These are phyloP conservation scores for Lactarius quietus DNA, from an alignment of 768 basidiomycete species.

Conservation along the genomic window DNA sequence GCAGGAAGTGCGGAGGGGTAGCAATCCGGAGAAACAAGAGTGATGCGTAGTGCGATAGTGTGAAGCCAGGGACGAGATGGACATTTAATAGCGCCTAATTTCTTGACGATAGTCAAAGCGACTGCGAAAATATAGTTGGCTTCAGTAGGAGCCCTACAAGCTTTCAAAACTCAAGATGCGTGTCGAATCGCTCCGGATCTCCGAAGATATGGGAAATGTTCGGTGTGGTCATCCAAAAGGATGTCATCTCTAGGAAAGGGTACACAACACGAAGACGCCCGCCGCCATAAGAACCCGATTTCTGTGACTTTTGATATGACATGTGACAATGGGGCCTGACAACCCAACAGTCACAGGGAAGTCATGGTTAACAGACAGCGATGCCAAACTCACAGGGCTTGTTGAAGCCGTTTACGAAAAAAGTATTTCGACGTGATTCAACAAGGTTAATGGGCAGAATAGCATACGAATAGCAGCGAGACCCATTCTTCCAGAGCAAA, in stretches of 20 bases:
- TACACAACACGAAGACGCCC: no score
- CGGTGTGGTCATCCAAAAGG: no score
- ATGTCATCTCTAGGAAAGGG: no score
- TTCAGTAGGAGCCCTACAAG: neutral
- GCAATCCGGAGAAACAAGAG: neutral
- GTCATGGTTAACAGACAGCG: no score
- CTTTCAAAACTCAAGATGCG: slow-evolving; percentile 4
- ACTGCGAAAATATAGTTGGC: neutral
- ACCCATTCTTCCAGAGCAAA: neutral
- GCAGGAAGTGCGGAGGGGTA: neutral
- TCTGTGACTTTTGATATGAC: no score
- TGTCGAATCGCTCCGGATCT: slow-evolving; percentile 15
- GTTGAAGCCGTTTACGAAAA: neutral
- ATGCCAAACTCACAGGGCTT: no score
- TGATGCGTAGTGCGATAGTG: neutral
- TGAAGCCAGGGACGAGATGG: neutral
- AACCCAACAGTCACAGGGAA: no score
- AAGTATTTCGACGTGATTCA: neutral
- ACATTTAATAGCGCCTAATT: neutral
- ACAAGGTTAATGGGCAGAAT: neutral
- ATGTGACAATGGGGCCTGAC: no score
- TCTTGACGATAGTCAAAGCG: neutral
- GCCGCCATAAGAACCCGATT: no score
- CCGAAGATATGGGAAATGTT: no score
- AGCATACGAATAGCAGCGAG: neutral